Evolutionary conservation across 768 basidiomycete species (phyloP).

Genomic region (Lactifluus volemus): DNA sequence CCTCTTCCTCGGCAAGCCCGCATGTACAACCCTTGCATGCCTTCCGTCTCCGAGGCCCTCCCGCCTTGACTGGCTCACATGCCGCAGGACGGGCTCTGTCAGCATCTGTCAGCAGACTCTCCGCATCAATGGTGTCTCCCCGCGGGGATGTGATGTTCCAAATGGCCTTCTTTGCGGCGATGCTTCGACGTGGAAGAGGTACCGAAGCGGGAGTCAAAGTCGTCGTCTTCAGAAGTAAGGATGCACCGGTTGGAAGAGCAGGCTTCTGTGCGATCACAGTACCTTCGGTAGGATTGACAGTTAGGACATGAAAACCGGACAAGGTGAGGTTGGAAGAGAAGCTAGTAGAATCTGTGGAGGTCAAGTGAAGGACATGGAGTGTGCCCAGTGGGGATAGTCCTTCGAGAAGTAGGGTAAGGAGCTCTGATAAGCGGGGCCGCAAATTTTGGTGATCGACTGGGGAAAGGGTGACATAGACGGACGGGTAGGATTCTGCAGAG

Average conservation of each 20-base stretch:
- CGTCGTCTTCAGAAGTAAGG: constrained; percentile 36
- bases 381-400: constrained; percentile 62
- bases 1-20: constrained; percentile 90
- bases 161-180: constrained; percentile 77
- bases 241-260: constrained; percentile 32
- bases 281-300: constrained; percentile 31
- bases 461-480: constrained; percentile 61
- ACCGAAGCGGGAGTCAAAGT: constrained; percentile 8
- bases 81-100: constrained; percentile 74
- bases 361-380: constrained; percentile 53
- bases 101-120: constrained; percentile 71
- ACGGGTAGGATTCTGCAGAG: constrained; percentile 45
- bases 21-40: constrained; percentile 97
- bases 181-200: constrained; percentile 42
- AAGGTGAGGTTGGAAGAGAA: constrained; percentile 53
- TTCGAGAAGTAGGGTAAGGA: constrained; percentile 52
- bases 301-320: constrained; percentile 55
- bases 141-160: constrained; percentile 74
- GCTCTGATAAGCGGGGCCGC: constrained; percentile 39
- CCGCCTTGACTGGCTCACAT: constrained; percentile 53
- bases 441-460: constrained; percentile 53
- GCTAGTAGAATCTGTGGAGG: constrained; percentile 30
- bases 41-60: constrained; percentile 63
- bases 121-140: constrained; percentile 71
- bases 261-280: constrained; percentile 68